Base-by-base conservation (phyloP, 768 basidiomycete species). In the Mycena olivaceomarginata region DNA sequence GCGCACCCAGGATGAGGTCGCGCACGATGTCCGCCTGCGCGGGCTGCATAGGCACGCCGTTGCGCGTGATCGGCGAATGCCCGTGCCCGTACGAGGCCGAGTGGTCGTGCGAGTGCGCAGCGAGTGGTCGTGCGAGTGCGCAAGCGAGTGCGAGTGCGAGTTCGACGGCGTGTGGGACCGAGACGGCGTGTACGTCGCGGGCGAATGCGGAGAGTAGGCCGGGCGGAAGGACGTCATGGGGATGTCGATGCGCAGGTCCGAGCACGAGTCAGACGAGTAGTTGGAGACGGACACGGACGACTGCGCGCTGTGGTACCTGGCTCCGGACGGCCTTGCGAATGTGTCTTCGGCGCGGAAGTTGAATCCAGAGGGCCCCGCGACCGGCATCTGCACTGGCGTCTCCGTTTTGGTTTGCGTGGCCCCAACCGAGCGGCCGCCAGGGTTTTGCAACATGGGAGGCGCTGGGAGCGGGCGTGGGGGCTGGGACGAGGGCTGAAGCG, bases 171-270 rank as follows among this genome's bases (percentile, higher is more conserved):
- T 13, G 67, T 31, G 69, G 39, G 57, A 57, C 7, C 4, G 48
- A 16, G 48, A 51, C 5, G 48, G 67, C 16, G 48, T 65, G 40
- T 41, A 40, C 39, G 68, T 48, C 37, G 31, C 9, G 2, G 68
- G 57, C 8, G 65, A 57, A 18, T 16, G 13, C 1, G 63, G 59
- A 6, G 69, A 39, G 22, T 40, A 25, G 13, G n/a, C 46, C 12
- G 48, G 51, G 7, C n/a, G 57, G 41, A 67, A 69, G 18, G 71
- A 46, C 37, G 66, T 51, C 66, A 68, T 62, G 20, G 78, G 78
- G 57, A 79, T 79, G 68, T 79, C 62, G 57, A 79, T 76, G 51
- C 63, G 75, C 64, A 79, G 69, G 25, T 74, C 72, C 15, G 78
- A 74, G 65, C 63, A 67, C 45, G 70, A 13, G n/a, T 63, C 77